phyloP scores from a whole-genome alignment of 2,329 filamentous ascomycete genomes.

The Phymatotrichopsis omnivora region DNA sequence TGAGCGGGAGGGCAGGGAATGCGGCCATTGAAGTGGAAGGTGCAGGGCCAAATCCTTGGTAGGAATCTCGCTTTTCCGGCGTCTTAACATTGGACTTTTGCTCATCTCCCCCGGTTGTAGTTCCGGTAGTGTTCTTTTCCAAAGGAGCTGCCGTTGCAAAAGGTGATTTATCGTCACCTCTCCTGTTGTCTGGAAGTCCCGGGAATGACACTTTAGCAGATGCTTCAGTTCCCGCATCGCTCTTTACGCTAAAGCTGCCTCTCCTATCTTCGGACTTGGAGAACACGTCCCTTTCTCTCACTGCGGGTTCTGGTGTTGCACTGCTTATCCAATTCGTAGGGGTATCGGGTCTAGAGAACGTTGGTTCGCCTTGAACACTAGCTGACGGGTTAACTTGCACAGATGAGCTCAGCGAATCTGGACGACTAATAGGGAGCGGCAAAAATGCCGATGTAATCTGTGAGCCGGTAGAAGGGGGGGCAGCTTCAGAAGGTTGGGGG shows the following conservation, averaged over 20 bases:
- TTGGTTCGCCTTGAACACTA: constrained; percentile 51
- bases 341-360: constrained; percentile 35
- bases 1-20: constrained; percentile 40
- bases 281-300: constrained; percentile 31
- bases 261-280: constrained; percentile 23
- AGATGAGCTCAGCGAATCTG: constrained; percentile 64
- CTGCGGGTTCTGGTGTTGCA: constrained; percentile 30
- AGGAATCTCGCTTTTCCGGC: constrained; percentile 36
- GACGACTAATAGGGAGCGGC: constrained; percentile 53
- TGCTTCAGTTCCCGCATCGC: constrained; percentile 42
- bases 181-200: background rate
- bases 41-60: constrained; percentile 35
- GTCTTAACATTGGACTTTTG: constrained; percentile 15
- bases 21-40: constrained; percentile 38
- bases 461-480: constrained; percentile 58
- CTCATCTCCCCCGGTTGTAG: constrained; percentile 28
- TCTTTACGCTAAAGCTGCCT: constrained; percentile 30
- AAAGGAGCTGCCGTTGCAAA: constrained; percentile 22
- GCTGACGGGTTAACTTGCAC: constrained; percentile 65
- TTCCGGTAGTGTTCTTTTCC: constrained; percentile 29
- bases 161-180: constrained; percentile 24
- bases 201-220: constrained; percentile 42
- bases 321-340: constrained; percentile 35
- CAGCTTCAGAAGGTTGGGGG: constrained; percentile 47
- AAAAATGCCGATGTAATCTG: constrained; percentile 70